Base-by-base conservation (phyloP, 257 asterid species). In the Plantago major region DNA sequence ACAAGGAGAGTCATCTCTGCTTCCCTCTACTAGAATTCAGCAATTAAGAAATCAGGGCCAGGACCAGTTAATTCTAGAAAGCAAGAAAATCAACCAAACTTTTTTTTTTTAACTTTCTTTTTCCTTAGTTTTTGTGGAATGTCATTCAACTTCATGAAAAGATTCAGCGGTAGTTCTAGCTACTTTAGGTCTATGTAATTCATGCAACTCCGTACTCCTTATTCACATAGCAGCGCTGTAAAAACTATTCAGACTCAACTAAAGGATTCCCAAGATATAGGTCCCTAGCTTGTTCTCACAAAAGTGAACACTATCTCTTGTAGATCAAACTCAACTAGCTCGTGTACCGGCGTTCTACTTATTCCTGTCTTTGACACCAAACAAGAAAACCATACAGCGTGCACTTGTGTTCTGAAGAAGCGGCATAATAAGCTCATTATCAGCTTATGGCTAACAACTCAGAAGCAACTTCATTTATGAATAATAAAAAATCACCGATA, bases 51-150 rank as follows among this genome's bases (percentile, higher is more conserved):
- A 52, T 51, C 57, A 9, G 28, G 15, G 9, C 38, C 17, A 19
- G 14, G 57, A 51, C 30, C 42, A 52, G 16, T 19, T 33, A 51
- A 51, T 19, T 51, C 57, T 28, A 51, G 22, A 51, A 51, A 51
- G 17, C 37, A 51, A n/a, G 54, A 48, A 51, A 9, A 19, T 12
- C 11, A 7, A 51, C 3, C 40, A 4, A 7, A 33, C 40, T 0
- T 33, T 7, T 33, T 30, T 18, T 9, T 51, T 51, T 51, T 22
- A 22, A 22, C 28, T 19, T 19, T 19, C 9, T 18, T 10, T 51
- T 19, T 51, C 13, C 17, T 3, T 14, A 17, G 33, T 51, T 51
- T 51, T 51, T 28, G 57, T 18, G 8, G 12, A 49, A 1, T 49
- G 28, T 9, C 12, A 18, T 52, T 52, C 1, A 19, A 14, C 4